Evolutionary conservation across 495 filamentous ascomycete species (phyloP), one percentile per base, ranked within the genome.

Genomic region (Penicillium salamii): DNA sequence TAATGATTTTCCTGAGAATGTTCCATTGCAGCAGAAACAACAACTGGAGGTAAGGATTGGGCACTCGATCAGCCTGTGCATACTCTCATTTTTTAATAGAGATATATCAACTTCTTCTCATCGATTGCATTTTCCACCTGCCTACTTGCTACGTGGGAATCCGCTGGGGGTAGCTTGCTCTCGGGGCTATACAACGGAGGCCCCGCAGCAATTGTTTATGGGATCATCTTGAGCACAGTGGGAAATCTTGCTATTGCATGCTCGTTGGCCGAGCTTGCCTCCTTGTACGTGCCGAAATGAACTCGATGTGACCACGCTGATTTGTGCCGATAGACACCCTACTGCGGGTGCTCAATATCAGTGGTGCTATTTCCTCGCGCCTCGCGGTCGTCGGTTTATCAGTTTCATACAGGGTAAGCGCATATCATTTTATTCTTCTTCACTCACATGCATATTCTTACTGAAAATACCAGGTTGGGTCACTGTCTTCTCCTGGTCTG

Each of bases 271-370:
- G 63, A 72, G 50, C 62, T 74, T 42, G 68, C 68, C 1, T 71
- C 69, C 12, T 57, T 72, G 61, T 70, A 59, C 1, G 65, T 51
- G 19, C 4, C 5, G 1, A 23, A 48, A 36, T 33, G 12, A n/a
- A 28, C 15, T 42, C 2, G 8, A 26, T 32, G 6, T 14, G n/a
- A 15, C 17, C n/a, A 11, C n/a, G 50, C 50, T 53, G 23, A 53
- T 23, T 23, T 41, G 42, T 14, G 19, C 41, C 12, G 24, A 45
- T 33, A 65, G 67, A 48, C 55, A 65, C 35, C 61, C 74, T 13
- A 63, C 62, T 17, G 63, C 59, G 9, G 64, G 63, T 31, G 72
- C 69, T 17, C 75, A 79, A 53, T 77, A 77, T 61, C 69, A 75
- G 46, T 76, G 73, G 73, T 67, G 64, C 5, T 61, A 63, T 47